Base-by-base conservation (phyloP, 2,329 filamentous ascomycete genomes). In the Helminthosporium solani region DNA sequence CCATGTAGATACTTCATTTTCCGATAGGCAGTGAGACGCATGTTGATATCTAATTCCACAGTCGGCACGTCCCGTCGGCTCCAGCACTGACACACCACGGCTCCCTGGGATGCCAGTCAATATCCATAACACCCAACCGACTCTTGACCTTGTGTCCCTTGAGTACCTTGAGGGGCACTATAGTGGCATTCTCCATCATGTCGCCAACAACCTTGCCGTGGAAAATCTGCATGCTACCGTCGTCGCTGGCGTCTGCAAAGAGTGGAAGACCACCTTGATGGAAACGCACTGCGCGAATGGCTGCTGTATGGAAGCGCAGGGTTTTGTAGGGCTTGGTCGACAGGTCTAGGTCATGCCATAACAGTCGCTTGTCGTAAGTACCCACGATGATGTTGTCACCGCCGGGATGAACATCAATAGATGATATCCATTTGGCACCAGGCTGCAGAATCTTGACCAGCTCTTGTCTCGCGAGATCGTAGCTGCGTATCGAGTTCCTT, bases 321-420 rank as follows among this genome's bases (percentile, higher is more conserved):
- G 92, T 97, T 78, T 96, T 96, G 78, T 95, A 97, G 0, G 94
- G 94, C 40, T 89, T 84, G 53, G 82, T 85, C 1, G 89, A 94
- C 28, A 99, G 82, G 58, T 99, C 94, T 43, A 97, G 80, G 73
- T 99, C 94, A 74, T 97, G 94, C 94, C 94, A 99, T 25, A 99
- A 79, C 2, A 99, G 78, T 37, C 92, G 85, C 56, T 91, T 85
- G 73, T 99, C 94, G 73, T 97, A 99, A 0, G 90, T 94, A 35
- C 91, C 90, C 9, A 96, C 89, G 48, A 97, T 88, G 44, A 99
- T 73, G 66, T 99, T 96, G 73, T 96, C 91, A 36, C 94, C 94
- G 15, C 88, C 88, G 0, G 91, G 86, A 71, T 99, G 95, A 35
- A 99, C 82, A 61, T 96, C 91, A 60, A 99, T 92, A 14, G 85